Conservation (phyloP, 2,329 filamentous ascomycete genomes). For the Lachnellula hyalina region DNA sequence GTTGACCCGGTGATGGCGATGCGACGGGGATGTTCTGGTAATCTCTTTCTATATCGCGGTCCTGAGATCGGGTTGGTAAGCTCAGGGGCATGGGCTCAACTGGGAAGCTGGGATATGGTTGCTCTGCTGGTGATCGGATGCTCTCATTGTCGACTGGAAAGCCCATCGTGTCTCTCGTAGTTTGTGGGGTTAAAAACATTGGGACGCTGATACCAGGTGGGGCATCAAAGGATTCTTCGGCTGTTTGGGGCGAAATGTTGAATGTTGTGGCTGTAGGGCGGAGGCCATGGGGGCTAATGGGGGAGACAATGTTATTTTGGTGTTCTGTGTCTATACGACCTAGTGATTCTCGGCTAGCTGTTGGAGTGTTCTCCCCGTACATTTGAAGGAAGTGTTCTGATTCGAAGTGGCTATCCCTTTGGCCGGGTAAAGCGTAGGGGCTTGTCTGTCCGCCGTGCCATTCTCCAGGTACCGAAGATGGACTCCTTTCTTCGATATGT, state of each 20-base stretch:
- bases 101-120: too few relatives aligned
- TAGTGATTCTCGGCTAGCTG: background rate
- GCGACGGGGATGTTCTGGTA: constrained; percentile 4
- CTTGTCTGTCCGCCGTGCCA: background rate
- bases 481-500: background rate
- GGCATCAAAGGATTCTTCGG: background rate
- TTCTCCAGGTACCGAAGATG: background rate
- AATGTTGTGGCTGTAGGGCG: background rate
- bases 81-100: too few relatives aligned
- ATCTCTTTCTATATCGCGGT: constrained; percentile 1
- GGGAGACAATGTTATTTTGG: background rate
- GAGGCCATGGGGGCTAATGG: background rate
- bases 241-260: constrained; percentile 3
- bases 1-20: constrained; percentile 13
- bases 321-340: background rate
- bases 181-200: constrained; percentile 3
- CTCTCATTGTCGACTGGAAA: constrained; percentile 13
- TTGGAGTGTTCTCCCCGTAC: background rate
- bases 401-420: background rate
- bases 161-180: constrained; percentile 21
- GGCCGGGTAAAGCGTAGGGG: background rate
- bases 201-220: constrained; percentile 2
- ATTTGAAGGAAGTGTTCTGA: background rate
- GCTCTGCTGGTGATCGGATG: too few relatives aligned
- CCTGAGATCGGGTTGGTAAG: background rate